phyloP scores from a whole-genome alignment of 768 basidiomycete genomes.

The Pleurotus salmoneostramineus region DNA sequence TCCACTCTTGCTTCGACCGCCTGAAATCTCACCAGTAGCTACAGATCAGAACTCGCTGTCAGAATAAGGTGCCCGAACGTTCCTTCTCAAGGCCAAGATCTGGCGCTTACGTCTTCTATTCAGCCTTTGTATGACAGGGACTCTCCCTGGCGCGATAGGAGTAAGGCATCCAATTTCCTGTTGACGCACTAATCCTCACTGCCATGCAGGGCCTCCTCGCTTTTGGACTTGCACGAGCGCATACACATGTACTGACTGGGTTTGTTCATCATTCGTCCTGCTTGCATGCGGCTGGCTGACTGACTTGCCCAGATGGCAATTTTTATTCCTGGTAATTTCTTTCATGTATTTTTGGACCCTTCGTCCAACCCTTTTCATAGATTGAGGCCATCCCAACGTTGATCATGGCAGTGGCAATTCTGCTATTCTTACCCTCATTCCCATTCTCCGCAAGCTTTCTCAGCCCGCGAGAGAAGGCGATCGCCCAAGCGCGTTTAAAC shows the following conservation, averaged over 20 bases:
- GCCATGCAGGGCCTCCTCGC: constrained; percentile 44
- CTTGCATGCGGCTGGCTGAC: constrained; percentile 15
- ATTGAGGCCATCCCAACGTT: constrained; percentile 55
- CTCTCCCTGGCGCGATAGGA: constrained; percentile 52
- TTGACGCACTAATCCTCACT: neutral
- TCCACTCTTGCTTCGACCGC: neutral
- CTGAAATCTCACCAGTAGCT: neutral
- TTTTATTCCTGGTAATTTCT: constrained; percentile 43
- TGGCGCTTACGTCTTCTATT: neutral
- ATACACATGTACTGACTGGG: constrained; percentile 40
- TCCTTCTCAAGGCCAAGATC: neutral
- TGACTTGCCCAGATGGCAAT: constrained; percentile 44
- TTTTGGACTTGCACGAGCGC: constrained; percentile 50
- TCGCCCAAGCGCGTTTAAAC: constrained; percentile 54
- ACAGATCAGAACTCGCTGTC: constrained; percentile 45
- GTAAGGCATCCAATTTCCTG: constrained; percentile 18
- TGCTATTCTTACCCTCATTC: constrained; percentile 51
- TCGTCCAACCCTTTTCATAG: constrained; percentile 18
- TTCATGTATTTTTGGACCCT: neutral
- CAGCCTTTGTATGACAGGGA: constrained; percentile 57
- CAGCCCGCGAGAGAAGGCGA: constrained; percentile 46
- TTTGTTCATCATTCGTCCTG: constrained; percentile 12
- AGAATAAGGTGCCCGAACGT: constrained; percentile 35
- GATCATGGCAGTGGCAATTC: constrained; percentile 43
- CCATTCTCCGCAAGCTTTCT: constrained; percentile 52